A percentile compares a stretch with the other conserved stretches of the same genome.
Evolutionary conservation across 2,329 filamentous ascomycete genomes (phyloP).

Genomic region (Triangularia setosa): DNA sequence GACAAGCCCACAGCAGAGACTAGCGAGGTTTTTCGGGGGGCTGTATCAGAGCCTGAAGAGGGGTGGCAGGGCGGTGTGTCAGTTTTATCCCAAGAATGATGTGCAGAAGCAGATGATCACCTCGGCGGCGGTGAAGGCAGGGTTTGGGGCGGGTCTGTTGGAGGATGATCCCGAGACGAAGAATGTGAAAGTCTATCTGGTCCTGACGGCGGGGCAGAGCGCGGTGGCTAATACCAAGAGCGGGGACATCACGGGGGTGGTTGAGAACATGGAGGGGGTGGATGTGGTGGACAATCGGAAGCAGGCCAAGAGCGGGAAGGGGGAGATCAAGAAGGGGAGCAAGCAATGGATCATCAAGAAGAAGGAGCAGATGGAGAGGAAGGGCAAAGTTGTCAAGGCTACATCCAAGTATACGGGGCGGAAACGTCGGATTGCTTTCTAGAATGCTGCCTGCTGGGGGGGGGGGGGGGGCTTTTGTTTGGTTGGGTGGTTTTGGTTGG

Average conservation of each 20-base stretch:
- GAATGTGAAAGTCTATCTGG: slow-evolving; percentile 93
- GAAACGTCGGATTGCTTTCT: slow-evolving; percentile 78
- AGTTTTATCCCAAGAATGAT: slow-evolving; percentile 98
- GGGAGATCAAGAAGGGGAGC: slow-evolving; percentile 70
- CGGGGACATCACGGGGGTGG: slow-evolving; percentile 86
- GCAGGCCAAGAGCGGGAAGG: slow-evolving; percentile 46
- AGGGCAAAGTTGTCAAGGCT: slow-evolving; percentile 90
- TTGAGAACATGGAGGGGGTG: slow-evolving; percentile 83
- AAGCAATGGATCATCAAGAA: slow-evolving; percentile 82
- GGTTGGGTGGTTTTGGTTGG: neutral
- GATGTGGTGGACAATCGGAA: slow-evolving; percentile 70
- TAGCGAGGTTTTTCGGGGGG: slow-evolving; percentile 87
- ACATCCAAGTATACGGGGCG: slow-evolving; percentile 92
- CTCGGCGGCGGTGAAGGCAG: slow-evolving; percentile 82
- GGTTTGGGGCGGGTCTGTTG: slow-evolving; percentile 89
- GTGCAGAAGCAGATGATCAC: slow-evolving; percentile 89
- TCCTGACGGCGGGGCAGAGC: slow-evolving; percentile 76
- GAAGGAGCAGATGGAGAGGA: slow-evolving; percentile 89
- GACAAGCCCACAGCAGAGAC: slow-evolving; percentile 71
- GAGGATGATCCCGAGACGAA: slow-evolving; percentile 97
- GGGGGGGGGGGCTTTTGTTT: neutral
- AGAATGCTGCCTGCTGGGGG: no score
- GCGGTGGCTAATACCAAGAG: slow-evolving; percentile 44
- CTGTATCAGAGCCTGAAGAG: slow-evolving; percentile 79
- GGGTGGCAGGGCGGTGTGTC: slow-evolving; percentile 86